Conservation (phyloP, 2,329 filamentous ascomycete species). For the Colletotrichum sp. region DNA sequence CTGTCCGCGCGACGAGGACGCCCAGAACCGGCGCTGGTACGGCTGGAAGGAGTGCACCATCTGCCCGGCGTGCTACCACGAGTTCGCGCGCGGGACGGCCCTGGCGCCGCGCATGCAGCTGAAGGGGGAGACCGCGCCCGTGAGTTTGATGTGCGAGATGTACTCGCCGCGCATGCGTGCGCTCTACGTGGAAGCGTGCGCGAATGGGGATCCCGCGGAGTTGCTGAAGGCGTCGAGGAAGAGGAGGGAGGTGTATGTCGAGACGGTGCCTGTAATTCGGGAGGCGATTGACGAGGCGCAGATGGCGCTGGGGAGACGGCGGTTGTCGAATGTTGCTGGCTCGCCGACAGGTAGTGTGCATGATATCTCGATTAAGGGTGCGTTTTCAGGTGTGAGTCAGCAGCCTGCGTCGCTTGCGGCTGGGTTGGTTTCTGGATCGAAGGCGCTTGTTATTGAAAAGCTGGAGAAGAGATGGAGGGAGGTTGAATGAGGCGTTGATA, state of each 20-base stretch:
- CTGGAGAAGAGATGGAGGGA: constrained; percentile 39
- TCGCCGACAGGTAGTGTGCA: constrained; percentile 27
- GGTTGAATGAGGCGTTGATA: constrained; percentile 29
- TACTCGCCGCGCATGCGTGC: constrained; percentile 42
- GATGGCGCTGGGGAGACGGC: constrained; percentile 29
- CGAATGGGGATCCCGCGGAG: constrained; percentile 22
- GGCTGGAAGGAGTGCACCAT: constrained; percentile 41
- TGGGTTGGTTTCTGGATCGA: constrained; percentile 11
- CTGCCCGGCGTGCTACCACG: constrained; percentile 40
- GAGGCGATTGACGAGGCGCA: constrained; percentile 31
- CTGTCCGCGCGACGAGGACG: constrained; percentile 30
- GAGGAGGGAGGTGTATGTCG: constrained; percentile 33
- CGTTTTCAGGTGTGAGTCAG: neutral
- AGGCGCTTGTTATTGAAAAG: constrained; percentile 26
- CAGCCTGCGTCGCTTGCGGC: constrained; percentile 28
- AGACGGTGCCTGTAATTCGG: constrained; percentile 33
- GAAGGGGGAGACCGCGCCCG: constrained; percentile 23
- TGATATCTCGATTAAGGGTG: constrained; percentile 8
- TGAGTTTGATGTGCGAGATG: constrained; percentile 38
- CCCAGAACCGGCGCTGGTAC: constrained; percentile 32
- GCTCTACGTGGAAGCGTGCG: constrained; percentile 35
- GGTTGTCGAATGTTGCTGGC: constrained; percentile 29
- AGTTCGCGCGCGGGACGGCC: constrained; percentile 32
- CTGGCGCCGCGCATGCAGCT: constrained; percentile 35
- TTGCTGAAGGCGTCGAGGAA: constrained; percentile 31